Percentiles rank a stretch among this genome's conserved stretches.
Evolutionary conservation across 768 basidiomycete species (phyloP).

Genomic region (Daedaleopsis sinensis): DNA sequence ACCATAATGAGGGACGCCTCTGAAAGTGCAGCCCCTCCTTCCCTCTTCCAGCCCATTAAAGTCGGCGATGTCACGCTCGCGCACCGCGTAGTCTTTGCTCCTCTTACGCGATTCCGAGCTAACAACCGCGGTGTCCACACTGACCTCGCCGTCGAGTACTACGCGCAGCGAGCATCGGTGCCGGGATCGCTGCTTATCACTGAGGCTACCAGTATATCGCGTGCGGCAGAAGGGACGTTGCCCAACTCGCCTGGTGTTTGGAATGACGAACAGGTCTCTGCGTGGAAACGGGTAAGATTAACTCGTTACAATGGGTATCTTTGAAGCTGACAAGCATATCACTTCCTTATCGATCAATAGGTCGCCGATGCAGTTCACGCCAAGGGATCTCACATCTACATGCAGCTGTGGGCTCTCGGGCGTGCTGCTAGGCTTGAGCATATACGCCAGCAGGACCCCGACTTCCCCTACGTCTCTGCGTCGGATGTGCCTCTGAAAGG

Average conservation of each 20-base stretch:
- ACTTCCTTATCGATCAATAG: constrained; percentile 29
- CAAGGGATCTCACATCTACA: constrained; percentile 49
- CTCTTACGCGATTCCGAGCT: constrained; percentile 49
- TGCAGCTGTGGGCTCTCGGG: constrained; percentile 61
- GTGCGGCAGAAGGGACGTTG: constrained; percentile 46
- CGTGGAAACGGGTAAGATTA: constrained; percentile 45
- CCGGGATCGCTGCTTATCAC: constrained; percentile 57
- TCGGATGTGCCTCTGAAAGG: constrained; percentile 28
- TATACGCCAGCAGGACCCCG: constrained; percentile 39
- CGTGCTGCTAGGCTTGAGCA: constrained; percentile 37
- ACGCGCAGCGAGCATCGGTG: constrained; percentile 44
- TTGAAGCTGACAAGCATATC: neutral
- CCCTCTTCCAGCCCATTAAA: constrained; percentile 47
- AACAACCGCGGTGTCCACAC: constrained; percentile 36
- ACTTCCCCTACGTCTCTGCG: constrained; percentile 10
- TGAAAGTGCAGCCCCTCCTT: neutral
- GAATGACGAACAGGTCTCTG: constrained; percentile 51
- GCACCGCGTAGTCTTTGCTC: constrained; percentile 56
- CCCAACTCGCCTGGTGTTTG: constrained; percentile 62
- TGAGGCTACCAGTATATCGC: constrained; percentile 55
- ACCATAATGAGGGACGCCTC: neutral
- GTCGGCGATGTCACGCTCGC: constrained; percentile 43
- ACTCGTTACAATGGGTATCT: neutral
- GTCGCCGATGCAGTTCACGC: constrained; percentile 59
- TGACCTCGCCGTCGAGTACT: constrained; percentile 45